These are phyloP conservation scores for Pholiota conissans DNA, from an alignment of 768 basidiomycete species.

Conservation along the genomic window DNA sequence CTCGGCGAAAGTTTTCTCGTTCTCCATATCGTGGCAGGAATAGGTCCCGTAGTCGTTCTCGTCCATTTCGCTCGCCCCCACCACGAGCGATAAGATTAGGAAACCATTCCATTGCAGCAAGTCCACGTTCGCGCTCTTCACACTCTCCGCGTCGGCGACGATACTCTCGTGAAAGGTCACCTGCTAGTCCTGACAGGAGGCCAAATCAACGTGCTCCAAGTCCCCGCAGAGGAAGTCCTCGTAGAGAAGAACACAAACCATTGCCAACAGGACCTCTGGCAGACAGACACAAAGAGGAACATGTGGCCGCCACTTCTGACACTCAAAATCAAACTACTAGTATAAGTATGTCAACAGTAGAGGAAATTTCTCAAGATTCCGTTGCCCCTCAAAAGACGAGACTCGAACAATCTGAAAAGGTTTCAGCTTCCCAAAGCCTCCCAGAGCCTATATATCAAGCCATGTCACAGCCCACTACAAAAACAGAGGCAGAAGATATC, in stretches of 20 bases:
- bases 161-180: constrained; percentile 17
- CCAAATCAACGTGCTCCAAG: neutral
- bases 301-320: neutral
- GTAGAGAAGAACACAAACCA: constrained; percentile 2
- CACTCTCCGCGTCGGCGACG: constrained; percentile 20
- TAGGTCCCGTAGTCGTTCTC: constrained; percentile 21
- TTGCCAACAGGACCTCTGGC: neutral
- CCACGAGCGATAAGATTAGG: constrained; percentile 24
- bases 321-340: too few species aligned
- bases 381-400: neutral
- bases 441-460: neutral
- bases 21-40: constrained; percentile 19
- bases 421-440: neutral
- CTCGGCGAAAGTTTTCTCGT: constrained; percentile 21
- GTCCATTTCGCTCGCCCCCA: constrained; percentile 22
- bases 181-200: constrained; percentile 17
- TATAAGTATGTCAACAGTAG: too few species aligned
- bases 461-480: too few species aligned
- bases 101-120: constrained; percentile 26
- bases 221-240: neutral
- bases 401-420: neutral
- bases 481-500: neutral
- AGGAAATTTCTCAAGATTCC: neutral
- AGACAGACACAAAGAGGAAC: neutral
- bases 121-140: constrained; percentile 24